Conservation (phyloP, 345 rosid genomes). For the Pugionium dolabratum region DNA sequence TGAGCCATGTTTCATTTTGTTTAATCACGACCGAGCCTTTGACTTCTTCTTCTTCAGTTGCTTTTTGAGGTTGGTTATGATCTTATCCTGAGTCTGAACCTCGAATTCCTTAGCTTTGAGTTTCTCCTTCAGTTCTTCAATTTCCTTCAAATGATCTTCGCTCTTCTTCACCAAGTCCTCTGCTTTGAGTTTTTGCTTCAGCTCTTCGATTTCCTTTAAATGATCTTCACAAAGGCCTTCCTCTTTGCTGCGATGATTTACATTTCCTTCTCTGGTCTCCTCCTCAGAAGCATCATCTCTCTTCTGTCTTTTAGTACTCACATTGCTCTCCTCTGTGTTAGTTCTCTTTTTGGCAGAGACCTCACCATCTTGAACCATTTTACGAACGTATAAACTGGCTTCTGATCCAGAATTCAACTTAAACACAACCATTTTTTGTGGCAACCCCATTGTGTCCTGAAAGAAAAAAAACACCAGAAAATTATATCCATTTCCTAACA, state of each 20-base stretch:
- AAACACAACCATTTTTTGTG: constrained; percentile 55
- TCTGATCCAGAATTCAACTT: constrained; percentile 41
- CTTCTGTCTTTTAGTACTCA: constrained; percentile 46
- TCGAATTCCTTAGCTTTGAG: constrained; percentile 34
- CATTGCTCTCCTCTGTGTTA: constrained; percentile 40
- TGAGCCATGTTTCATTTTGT: neutral
- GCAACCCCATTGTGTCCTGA: constrained; percentile 67
- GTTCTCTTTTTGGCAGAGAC: constrained; percentile 46
- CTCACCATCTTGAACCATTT: constrained; percentile 43
- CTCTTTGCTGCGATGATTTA: neutral
- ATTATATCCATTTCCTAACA: neutral
- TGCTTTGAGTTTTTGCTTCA: constrained; percentile 25
- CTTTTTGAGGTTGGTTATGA: constrained; percentile 44
- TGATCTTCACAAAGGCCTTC: constrained; percentile 14
- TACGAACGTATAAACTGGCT: constrained; percentile 55
- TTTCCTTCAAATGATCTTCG: constrained; percentile 26
- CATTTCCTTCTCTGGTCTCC: constrained; percentile 25
- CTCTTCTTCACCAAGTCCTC: constrained; percentile 25
- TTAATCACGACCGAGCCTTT: neutral
- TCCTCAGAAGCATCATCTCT: constrained; percentile 25
- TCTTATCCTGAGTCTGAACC: constrained; percentile 50
- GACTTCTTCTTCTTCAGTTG: constrained; percentile 34
- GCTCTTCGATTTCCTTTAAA: constrained; percentile 27
- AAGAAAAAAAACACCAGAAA: constrained; percentile 10
- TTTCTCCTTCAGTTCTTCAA: constrained; percentile 25